These are phyloP conservation scores for Scutellaria minor DNA, from an alignment of 257 asterid species.

Conservation along the genomic window DNA sequence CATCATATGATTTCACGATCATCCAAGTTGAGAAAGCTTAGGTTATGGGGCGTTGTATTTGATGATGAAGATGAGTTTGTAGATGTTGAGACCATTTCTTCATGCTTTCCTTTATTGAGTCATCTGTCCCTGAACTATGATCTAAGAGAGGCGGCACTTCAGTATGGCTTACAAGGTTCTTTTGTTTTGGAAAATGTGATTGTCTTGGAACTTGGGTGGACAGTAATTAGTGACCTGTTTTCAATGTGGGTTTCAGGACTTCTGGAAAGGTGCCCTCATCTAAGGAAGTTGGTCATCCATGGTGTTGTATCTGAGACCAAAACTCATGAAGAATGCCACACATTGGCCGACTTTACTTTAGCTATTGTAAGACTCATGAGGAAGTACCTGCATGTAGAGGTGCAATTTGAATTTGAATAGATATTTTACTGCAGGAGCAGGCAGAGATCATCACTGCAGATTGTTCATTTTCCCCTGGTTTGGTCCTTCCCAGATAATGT, in stretches of 20 bases:
- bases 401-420: slow-evolving; percentile 81
- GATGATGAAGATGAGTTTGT: slow-evolving; percentile 93
- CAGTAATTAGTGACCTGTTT: slow-evolving; percentile 72
- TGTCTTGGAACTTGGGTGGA: slow-evolving; percentile 92
- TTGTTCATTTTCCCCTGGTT: slow-evolving; percentile 32
- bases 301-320: slow-evolving; percentile 92
- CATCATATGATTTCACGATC: slow-evolving; percentile 88
- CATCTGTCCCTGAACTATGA: slow-evolving; percentile 81
- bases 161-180: slow-evolving; percentile 74
- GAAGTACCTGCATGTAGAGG: slow-evolving; percentile 71
- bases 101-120: slow-evolving; percentile 74
- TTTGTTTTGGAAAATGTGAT: slow-evolving; percentile 72
- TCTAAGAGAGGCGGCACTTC: slow-evolving; percentile 70
- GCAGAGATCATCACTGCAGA: slow-evolving; percentile 30
- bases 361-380: slow-evolving; percentile 76
- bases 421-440: slow-evolving; percentile 30
- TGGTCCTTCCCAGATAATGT: slow-evolving; percentile 35
- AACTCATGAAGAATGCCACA: slow-evolving; percentile 82
- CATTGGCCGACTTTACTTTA: slow-evolving; percentile 73
- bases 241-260: slow-evolving; percentile 79
- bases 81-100: slow-evolving; percentile 80
- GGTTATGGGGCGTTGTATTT: slow-evolving; percentile 93
- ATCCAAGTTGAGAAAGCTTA: slow-evolving; percentile 64
- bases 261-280: slow-evolving; percentile 73
- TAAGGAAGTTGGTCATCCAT: slow-evolving; percentile 72